Base-by-base conservation (phyloP, 2,329 filamentous ascomycete genomes). In the Xylaria multiplex region DNA sequence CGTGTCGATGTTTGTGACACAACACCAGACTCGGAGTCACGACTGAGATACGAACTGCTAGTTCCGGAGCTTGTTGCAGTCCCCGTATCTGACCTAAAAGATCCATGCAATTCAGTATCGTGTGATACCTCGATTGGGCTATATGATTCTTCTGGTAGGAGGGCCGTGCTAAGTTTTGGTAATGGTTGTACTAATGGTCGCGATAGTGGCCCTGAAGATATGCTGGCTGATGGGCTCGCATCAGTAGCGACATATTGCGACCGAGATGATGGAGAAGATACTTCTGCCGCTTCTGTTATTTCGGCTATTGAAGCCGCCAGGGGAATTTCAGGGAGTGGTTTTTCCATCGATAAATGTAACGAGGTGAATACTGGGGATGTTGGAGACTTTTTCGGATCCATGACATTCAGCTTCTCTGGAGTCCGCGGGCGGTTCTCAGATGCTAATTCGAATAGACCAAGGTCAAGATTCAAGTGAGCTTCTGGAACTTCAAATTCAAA, bases 1-100 rank as follows among this genome's bases (percentile, higher is more conserved):
- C 94, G 85, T 2, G 94, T 97, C 1, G 94, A 97, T 0, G 89
- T 90, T 75, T 91, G 90, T 1, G 95, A 97, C 1, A 93, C 77
- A 35, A 92, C 84, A 77, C 93, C 97, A 54, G 88, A 87, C 74
- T 94, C 92, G 0, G 93, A 97, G 72, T 93, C 91, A 37, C 91
- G 89, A 81, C 90, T 93, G 58, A 90, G 83, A 72, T 91, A 94
- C 3, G 92, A 94, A 77, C 90, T 92, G 73, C 87, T 91, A 67
- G 92, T 95, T 61, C 91, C 93, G 22, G 89, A 88, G 75, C 91
- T 94, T 2, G 91, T 93, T 7, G 90, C 87, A 45, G 90, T 90
- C 71, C 93, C 86, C 69, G 90, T 93, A 67, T 92, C 91, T 50
- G 87, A 87, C 35, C 87, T 84, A 64, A 86, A 86, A 0, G 84